phyloP scores from a whole-genome alignment of 345 rosid species.

The Bruguiera gymnorhiza region DNA sequence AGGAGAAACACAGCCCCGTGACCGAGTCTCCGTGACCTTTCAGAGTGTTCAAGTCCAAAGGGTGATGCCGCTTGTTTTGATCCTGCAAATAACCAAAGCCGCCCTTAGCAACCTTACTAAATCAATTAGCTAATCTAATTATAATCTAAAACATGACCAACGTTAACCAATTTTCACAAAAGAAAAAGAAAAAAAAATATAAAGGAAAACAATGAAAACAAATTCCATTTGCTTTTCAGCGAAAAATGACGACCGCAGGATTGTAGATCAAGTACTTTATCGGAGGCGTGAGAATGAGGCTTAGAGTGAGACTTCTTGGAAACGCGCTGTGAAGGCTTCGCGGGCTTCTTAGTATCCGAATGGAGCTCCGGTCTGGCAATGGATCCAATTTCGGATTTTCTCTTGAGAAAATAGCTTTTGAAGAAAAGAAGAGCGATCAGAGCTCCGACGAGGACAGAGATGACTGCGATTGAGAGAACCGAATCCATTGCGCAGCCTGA shows the following conservation, averaged over 20 bases:
- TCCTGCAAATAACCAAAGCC: constrained; percentile 41
- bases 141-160: neutral
- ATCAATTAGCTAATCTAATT: neutral
- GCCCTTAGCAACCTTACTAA: neutral
- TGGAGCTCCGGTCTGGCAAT: constrained; percentile 59
- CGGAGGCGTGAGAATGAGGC: constrained; percentile 59
- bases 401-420: constrained; percentile 63
- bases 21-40: constrained; percentile 96
- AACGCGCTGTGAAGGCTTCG: constrained; percentile 39
- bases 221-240: too few species aligned
- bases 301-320: constrained; percentile 62
- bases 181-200: neutral
- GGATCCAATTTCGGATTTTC: constrained; percentile 78
- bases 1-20: constrained; percentile 69
- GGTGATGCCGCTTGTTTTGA: constrained; percentile 75
- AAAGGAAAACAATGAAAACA: neutral
- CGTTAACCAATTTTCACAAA: neutral
- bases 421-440: constrained; percentile 69
- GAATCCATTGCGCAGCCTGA: constrained; percentile 50
- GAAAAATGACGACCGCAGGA: neutral
- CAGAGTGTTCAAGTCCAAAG: constrained; percentile 87
- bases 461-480: constrained; percentile 35
- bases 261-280: constrained; percentile 35
- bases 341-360: constrained; percentile 47
- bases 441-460: constrained; percentile 66